Conservation (phyloP, 2,329 filamentous ascomycete genomes). For the Fusarium praegraminearum region DNA sequence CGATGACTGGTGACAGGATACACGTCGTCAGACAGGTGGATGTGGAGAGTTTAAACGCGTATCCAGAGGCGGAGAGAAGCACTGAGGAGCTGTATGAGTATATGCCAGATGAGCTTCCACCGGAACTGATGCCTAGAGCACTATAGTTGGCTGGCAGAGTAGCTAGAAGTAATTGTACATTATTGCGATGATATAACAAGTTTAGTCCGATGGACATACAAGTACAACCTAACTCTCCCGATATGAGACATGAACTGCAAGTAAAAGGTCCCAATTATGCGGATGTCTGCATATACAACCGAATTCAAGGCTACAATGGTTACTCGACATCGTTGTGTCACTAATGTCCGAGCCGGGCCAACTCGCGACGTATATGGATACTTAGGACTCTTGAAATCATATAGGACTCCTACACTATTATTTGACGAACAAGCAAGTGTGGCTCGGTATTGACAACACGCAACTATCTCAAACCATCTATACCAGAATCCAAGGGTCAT, state of each 20-base stretch:
- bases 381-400: background rate
- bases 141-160: background rate
- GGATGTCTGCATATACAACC: background rate
- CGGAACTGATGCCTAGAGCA: background rate
- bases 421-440: fast-evolving
- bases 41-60: slow-evolving; percentile 22
- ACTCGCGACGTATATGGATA: background rate
- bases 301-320: background rate
- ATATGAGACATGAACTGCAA: background rate
- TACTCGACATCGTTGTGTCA: background rate
- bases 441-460: background rate
- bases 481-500: background rate
- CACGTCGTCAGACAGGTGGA: slow-evolving; percentile 29
- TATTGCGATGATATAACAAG: too few species aligned
- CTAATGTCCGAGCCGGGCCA: fast-evolving
- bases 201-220: too few species aligned
- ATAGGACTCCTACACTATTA: background rate
- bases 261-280: background rate
- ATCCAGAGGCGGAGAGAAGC: slow-evolving; percentile 15
- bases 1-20: slow-evolving; percentile 9
- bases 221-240: background rate
- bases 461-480: too few species aligned
- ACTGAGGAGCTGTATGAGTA: slow-evolving; percentile 23
- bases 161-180: background rate
- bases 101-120: background rate